phyloP scores from a whole-genome alignment of 2,329 filamentous ascomycete species.

The Cladosporium sphaerospermum region DNA sequence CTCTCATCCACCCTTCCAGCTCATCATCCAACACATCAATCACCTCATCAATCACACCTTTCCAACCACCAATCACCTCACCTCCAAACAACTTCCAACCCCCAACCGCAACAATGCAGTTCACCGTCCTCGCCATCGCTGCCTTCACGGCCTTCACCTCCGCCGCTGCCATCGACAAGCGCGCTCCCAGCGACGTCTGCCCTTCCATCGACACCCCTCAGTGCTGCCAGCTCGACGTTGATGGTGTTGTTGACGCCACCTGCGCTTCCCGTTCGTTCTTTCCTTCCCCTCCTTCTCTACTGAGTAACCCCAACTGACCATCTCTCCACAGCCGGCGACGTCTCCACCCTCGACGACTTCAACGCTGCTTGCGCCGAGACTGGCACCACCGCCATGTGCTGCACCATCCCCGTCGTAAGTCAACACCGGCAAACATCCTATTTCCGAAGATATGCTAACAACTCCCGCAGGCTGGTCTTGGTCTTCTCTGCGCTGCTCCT shows the following conservation, averaged over 20 bases:
- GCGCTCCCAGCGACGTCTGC: constrained; percentile 12
- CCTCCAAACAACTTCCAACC: not conserved
- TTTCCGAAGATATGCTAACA: not conserved
- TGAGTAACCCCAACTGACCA: not conserved
- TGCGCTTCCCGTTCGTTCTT: constrained; percentile 14
- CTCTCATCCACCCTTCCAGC: not conserved
- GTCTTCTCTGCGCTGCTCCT: constrained; percentile 15
- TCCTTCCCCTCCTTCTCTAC: not conserved
- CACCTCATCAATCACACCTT: not conserved
- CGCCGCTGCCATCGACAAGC: constrained; percentile 7
- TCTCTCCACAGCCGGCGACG: constrained; percentile 9
- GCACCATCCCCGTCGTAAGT: constrained; percentile 16
- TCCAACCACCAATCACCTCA: not conserved
- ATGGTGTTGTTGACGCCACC: constrained; percentile 12
- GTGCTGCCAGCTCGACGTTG: constrained; percentile 18
- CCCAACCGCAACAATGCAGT: constrained; percentile 14
- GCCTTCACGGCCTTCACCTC: constrained; percentile 14
- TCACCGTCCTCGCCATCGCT: constrained; percentile 15
- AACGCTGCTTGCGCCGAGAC: constrained; percentile 11
- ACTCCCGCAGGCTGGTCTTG: constrained; percentile 11
- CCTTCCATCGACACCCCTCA: constrained; percentile 15
- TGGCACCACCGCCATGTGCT: constrained; percentile 16
- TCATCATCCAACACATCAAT: not conserved
- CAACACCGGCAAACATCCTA: not conserved
- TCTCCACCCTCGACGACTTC: constrained; percentile 8